These are phyloP conservation scores for Artemisia argyi DNA, from an alignment of 129 eudicot genomes.

Conservation along the genomic window DNA sequence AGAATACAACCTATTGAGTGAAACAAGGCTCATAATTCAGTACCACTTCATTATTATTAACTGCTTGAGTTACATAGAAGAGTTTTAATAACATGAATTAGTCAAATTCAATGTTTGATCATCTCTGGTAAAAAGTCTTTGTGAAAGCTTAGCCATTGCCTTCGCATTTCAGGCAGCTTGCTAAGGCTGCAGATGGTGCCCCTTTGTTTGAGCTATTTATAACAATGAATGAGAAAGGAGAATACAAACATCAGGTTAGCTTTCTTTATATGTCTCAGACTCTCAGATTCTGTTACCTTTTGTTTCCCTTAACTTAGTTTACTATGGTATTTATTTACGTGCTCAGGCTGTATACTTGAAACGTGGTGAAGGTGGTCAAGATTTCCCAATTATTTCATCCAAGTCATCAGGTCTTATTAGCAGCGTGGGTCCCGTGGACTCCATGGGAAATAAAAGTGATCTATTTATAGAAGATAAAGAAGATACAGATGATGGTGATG, in stretches of 20 bases:
- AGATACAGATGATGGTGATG: slow-evolving; percentile 54
- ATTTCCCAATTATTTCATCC: slow-evolving; percentile 43
- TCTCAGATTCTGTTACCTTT: background rate
- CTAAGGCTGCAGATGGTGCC: slow-evolving; percentile 68
- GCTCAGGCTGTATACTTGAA: slow-evolving; percentile 89
- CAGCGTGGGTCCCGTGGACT: slow-evolving; percentile 38
- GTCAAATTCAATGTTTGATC: too few relatives aligned
- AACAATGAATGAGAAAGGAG: slow-evolving; percentile 60
- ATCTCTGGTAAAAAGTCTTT: too few relatives aligned
- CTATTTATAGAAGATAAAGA: slow-evolving; percentile 44
- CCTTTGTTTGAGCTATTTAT: slow-evolving; percentile 88
- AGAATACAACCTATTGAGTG: too few relatives aligned
- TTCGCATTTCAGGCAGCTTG: slow-evolving; percentile 77
- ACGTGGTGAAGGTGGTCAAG: slow-evolving; percentile 41
- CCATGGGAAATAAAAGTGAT: slow-evolving; percentile 46
- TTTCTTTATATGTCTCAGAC: slow-evolving; percentile 20
- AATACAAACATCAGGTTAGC: slow-evolving; percentile 81
- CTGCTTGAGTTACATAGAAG: too few relatives aligned
- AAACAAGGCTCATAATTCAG: too few relatives aligned
- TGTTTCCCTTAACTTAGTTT: slow-evolving; percentile 4
- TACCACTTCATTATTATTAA: too few relatives aligned
- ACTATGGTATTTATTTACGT: slow-evolving; percentile 17
- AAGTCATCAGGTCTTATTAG: slow-evolving; percentile 40
- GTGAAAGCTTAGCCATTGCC: background rate
- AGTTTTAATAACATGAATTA: too few relatives aligned